Base-by-base conservation (phyloP, 257 asterid genomes). In the Capsicum baccatum region DNA sequence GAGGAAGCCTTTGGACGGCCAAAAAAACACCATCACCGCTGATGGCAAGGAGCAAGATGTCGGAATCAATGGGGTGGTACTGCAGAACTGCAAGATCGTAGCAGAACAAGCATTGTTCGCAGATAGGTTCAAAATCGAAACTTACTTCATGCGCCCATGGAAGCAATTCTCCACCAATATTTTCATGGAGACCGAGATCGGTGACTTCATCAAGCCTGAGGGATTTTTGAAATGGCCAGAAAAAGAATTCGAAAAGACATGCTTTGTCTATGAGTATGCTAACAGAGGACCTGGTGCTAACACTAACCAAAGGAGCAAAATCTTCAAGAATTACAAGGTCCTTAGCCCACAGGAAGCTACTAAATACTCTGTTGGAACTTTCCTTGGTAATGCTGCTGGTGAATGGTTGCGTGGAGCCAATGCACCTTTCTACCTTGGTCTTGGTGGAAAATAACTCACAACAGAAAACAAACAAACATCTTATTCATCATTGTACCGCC, bases 141-240 rank as follows among this genome's bases (percentile, higher is more conserved):
- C 87, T 6, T 95, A 88, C 87, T 87, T 95, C 3, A 93, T 92
- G 0, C 86, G 98, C 1, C 98, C 97, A 0, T 94, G 97, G 98
- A 89, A 87, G 60, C 21, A 9, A 0, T 76, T 68, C 1, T 87
- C 97, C 0, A 83, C 83, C 3, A 94, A 94, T 3, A 92, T 92
- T 13, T 78, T 87, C n/a, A 88, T 95, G 94, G 92, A 92, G 87
- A 80, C 85, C 17, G 92, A 90, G 58, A 10, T 94, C 7, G 98
- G 92, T 0, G 98, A 95, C 39, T 78, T 92, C 21, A 90, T 95
- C 37, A 71, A 89, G 9, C 97, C 97, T 0, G 92, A 88, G 69
- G 98, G 98, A 0, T 95, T 86, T 81, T 42, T 79, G 62, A 4
- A 47, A 0, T 93, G 94, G 96, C 79, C 9, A 1, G 2, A 17